These are phyloP conservation scores for Nothomitra cinnamomea DNA, from an alignment of 2,329 filamentous ascomycete genomes.

Conservation along the genomic window DNA sequence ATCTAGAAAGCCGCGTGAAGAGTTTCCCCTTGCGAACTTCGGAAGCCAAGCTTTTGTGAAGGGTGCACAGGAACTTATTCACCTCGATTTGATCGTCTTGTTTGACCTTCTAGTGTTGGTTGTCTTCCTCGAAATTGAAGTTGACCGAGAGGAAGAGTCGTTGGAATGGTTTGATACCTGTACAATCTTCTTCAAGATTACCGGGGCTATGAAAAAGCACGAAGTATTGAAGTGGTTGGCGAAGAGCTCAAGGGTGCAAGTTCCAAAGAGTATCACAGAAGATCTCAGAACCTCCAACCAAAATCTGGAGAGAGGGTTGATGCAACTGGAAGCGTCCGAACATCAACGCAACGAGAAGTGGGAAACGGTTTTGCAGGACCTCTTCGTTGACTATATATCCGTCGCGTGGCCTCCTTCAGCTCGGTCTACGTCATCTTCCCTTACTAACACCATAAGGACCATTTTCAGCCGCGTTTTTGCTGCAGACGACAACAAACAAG, in stretches of 20 bases:
- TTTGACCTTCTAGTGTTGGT: conserved; percentile 71
- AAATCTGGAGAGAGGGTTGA: conserved; percentile 20
- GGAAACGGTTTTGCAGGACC: conserved; percentile 15
- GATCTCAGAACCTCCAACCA: background rate
- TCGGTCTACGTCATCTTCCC: background rate
- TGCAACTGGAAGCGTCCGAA: conserved; percentile 9
- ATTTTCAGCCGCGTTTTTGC: background rate
- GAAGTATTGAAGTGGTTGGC: conserved; percentile 58
- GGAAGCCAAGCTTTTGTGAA: conserved; percentile 59
- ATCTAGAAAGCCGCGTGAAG: conserved; percentile 18
- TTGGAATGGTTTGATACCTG: conserved; percentile 43
- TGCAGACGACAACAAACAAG: background rate
- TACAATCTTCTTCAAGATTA: conserved; percentile 49
- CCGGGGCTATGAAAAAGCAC: conserved; percentile 53
- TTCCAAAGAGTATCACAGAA: conserved; percentile 20
- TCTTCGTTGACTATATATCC: conserved; percentile 25
- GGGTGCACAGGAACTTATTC: conserved; percentile 62
- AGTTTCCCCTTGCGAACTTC: conserved; percentile 42
- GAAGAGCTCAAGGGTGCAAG: conserved; percentile 38
- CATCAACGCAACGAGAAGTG: background rate
- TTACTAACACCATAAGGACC: background rate
- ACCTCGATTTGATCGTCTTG: conserved; percentile 54
- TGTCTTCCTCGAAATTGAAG: conserved; percentile 71
- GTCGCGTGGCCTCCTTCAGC: background rate
- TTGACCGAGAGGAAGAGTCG: conserved; percentile 50